Conservation (phyloP, 805 yeast species). For the Kodamaea hsintzibuensis region DNA sequence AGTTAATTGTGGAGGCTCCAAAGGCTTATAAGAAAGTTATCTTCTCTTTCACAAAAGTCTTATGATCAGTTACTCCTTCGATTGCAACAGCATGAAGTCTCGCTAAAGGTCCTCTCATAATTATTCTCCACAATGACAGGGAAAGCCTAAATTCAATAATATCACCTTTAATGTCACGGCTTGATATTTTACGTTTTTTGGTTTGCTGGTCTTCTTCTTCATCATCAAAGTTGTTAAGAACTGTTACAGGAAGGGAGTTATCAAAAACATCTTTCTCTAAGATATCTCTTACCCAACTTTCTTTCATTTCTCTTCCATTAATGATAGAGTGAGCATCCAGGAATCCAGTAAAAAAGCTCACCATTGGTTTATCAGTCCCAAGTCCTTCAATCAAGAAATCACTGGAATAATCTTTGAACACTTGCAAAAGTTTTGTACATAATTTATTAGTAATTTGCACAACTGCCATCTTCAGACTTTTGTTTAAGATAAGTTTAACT, state of each 20-base stretch:
- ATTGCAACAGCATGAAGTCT: slow-evolving; percentile 31
- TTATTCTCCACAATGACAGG: slow-evolving; percentile 45
- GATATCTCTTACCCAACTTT: slow-evolving; percentile 35
- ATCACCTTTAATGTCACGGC: slow-evolving; percentile 27
- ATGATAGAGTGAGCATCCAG: slow-evolving; percentile 29
- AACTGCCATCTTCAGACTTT: slow-evolving; percentile 22
- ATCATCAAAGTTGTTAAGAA: neutral
- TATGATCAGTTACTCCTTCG: slow-evolving; percentile 31
- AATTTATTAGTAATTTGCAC: slow-evolving; percentile 27
- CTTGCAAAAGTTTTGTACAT: slow-evolving; percentile 22
- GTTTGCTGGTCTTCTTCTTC: slow-evolving; percentile 11
- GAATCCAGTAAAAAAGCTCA: slow-evolving; percentile 27
- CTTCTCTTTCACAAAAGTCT: slow-evolving; percentile 15
- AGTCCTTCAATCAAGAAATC: slow-evolving; percentile 18
- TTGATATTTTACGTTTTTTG: slow-evolving; percentile 15
- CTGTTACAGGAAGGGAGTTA: neutral
- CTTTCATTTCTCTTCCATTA: slow-evolving; percentile 37
- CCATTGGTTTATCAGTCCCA: slow-evolving; percentile 18
- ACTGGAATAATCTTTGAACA: slow-evolving; percentile 23
- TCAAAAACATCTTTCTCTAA: slow-evolving; percentile 13
- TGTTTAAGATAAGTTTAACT: slow-evolving; percentile 34
- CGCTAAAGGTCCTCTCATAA: slow-evolving; percentile 22
- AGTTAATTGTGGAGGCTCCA: no score
- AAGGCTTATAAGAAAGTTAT: slow-evolving; percentile 20
- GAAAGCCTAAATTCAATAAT: slow-evolving; percentile 44